Evolutionary conservation across 1,284 basidiomycete genomes (phyloP).

Genomic region (Trametes hirsuta): DNA sequence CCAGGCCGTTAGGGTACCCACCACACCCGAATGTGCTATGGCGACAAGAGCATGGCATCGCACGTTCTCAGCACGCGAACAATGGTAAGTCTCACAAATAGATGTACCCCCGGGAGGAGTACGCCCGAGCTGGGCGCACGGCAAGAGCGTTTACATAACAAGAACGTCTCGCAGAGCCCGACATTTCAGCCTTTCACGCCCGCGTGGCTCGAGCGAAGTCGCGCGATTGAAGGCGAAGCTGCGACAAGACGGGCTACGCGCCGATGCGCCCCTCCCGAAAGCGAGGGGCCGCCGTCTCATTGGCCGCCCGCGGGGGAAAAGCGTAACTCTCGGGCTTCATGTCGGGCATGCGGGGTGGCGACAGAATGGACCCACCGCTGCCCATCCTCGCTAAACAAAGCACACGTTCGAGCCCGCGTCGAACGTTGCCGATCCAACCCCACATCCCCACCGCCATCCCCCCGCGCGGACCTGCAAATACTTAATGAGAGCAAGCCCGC

Average conservation of each 20-base stretch:
- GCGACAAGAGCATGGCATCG: background rate
- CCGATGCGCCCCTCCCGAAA: no score
- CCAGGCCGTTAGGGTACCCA: background rate
- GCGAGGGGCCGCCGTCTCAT: no score
- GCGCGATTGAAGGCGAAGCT: background rate
- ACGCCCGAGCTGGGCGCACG: background rate
- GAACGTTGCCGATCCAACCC: slow-evolving; percentile 1
- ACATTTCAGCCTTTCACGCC: background rate
- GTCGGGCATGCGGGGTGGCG: no score
- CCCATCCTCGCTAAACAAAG: background rate
- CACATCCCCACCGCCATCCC: background rate
- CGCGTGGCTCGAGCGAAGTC: background rate
- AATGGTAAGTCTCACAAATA: background rate
- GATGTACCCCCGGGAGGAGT: background rate
- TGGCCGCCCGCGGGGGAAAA: no score
- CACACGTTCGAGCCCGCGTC: slow-evolving; percentile 9
- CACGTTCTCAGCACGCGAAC: background rate
- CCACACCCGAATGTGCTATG: background rate
- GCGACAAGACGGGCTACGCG: background rate
- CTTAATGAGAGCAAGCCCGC: background rate
- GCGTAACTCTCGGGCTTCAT: no score
- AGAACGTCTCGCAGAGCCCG: background rate
- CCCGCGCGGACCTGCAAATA: background rate
- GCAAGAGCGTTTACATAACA: background rate
- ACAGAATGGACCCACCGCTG: no score